Evolutionary conservation across 352 stramenopile species (phyloP).

Genomic region (Phytophthora cryptogea): DNA sequence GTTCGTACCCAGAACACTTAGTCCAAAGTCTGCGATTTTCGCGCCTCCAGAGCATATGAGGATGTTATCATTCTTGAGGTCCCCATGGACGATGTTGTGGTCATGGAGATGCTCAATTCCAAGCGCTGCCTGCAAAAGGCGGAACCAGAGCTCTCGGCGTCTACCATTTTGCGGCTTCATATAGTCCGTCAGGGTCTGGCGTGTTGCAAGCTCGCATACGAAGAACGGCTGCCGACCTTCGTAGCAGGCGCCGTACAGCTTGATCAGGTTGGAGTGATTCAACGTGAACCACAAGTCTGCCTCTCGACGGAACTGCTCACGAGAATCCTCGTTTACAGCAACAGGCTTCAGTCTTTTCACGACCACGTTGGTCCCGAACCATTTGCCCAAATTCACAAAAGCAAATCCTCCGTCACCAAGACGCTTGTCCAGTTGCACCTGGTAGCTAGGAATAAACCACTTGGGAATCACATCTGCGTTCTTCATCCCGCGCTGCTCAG

Average conservation of each 20-base stretch:
- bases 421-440: conserved; percentile 22
- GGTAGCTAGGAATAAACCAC: conserved; percentile 33
- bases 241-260: conserved; percentile 37
- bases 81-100: conserved; percentile 37
- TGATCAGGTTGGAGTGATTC: conserved; percentile 40
- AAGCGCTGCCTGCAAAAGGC: conserved; percentile 32
- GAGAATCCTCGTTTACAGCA: conserved; percentile 11
- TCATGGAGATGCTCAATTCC: conserved; percentile 39
- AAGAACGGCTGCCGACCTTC: conserved; percentile 31
- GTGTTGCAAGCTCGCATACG: conserved; percentile 35
- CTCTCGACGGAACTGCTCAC: conserved; percentile 26
- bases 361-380: conserved; percentile 34
- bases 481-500: conserved; percentile 16
- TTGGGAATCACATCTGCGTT: conserved; percentile 29
- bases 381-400: conserved; percentile 29
- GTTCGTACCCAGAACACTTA: conserved; percentile 30
- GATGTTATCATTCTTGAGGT: conserved; percentile 41
- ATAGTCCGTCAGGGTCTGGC: conserved; percentile 24
- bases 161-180: conserved; percentile 24
- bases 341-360: conserved; percentile 29
- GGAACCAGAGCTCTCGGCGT: conserved; percentile 33
- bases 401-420: conserved; percentile 27
- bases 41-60: conserved; percentile 32
- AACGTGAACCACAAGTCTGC: conserved; percentile 36
- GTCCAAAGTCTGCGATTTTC: conserved; percentile 37